Evolutionary conservation across 1,139 yeast species (phyloP), one percentile per base, ranked within the genome.

Genomic region (Pichia sp.): DNA sequence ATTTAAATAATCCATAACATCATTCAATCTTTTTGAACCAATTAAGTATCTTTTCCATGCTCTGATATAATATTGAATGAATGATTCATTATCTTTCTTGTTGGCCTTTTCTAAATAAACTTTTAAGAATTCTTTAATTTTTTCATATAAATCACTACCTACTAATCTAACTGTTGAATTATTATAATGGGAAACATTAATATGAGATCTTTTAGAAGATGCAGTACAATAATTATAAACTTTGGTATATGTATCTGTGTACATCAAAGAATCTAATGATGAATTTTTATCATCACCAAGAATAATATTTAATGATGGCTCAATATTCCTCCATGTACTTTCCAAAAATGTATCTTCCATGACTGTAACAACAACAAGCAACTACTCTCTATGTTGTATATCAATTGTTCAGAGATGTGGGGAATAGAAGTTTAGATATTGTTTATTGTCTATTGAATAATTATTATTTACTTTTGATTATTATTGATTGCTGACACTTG

Each of bases 221-320:
- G 87, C 82, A 42, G 87, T 92, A 69, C 98, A 92, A 63, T 87
- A 92, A 67, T 90, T 90, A 69, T 90, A 94, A 53, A 92, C 85
- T 4, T 96, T 95, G 1, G 95, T 86, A 62, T 82, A 83, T 48
- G 64, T 57, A 37, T 57, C 61, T 82, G 84, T 82, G 60, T 83
- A 84, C 82, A 82, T 82, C 51, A 74, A 72, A 23, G 89, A 78
- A 20, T 82, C 80, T 37, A 83, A 75, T 4, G 85, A 82, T 49
- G 80, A 78, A 55, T 73, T 78, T 44, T 78, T 76, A 43, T 78
- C 74, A 35, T 80, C 79, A 3, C 90, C 94, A 50, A 84, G 68
- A 46, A 84, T 83, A 58, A 76, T 76, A 54, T 78, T 77, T 40
- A 84, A 66, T 8, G 87, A 86, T 3, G 92, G 90, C 57, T 83